Conservation (phyloP, 1,139 yeast species). For the Kurtzmaniella natalensis region DNA sequence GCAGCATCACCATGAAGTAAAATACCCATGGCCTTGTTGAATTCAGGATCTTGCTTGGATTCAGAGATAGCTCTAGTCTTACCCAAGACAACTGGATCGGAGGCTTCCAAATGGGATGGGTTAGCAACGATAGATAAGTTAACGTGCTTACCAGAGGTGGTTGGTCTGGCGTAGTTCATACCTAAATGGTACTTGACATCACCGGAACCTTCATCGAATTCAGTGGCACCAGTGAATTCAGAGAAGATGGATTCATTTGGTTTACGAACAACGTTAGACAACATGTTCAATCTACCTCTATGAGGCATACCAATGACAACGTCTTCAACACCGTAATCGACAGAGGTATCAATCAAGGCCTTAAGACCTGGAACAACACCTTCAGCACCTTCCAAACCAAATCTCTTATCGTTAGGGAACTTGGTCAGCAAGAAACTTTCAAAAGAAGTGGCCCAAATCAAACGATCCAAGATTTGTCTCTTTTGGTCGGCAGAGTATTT, state of each 20-base stretch:
- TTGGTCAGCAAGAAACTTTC: slow-evolving; percentile 90
- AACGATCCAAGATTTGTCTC: slow-evolving; percentile 92
- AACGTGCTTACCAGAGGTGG: slow-evolving; percentile 96
- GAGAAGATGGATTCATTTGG: slow-evolving; percentile 97
- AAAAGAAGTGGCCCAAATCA: slow-evolving; percentile 94
- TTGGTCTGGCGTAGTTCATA: slow-evolving; percentile 98
- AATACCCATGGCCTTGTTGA: slow-evolving; percentile 84
- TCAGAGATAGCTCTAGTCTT: slow-evolving; percentile 96
- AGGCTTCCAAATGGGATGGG: slow-evolving; percentile 98
- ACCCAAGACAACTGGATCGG: slow-evolving; percentile 98
- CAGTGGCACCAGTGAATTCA: slow-evolving; percentile 89
- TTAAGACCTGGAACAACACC: slow-evolving; percentile 95
- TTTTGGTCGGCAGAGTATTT: slow-evolving; percentile 84
- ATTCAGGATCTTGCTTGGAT: slow-evolving; percentile 77
- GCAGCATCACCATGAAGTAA: slow-evolving; percentile 99
- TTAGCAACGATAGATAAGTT: slow-evolving; percentile 94
- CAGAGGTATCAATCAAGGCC: slow-evolving; percentile 90
- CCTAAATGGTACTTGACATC: slow-evolving; percentile 99
- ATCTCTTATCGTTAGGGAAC: slow-evolving; percentile 98
- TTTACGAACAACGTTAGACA: slow-evolving; percentile 96
- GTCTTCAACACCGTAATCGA: slow-evolving; percentile 91
- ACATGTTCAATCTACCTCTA: slow-evolving; percentile 97
- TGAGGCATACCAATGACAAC: slow-evolving; percentile 99
- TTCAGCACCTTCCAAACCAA: slow-evolving; percentile 98
- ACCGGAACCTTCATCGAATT: slow-evolving; percentile 91